Base-by-base conservation (phyloP, 176 grass and related monocot species). In the Paspalum vaginatum region DNA sequence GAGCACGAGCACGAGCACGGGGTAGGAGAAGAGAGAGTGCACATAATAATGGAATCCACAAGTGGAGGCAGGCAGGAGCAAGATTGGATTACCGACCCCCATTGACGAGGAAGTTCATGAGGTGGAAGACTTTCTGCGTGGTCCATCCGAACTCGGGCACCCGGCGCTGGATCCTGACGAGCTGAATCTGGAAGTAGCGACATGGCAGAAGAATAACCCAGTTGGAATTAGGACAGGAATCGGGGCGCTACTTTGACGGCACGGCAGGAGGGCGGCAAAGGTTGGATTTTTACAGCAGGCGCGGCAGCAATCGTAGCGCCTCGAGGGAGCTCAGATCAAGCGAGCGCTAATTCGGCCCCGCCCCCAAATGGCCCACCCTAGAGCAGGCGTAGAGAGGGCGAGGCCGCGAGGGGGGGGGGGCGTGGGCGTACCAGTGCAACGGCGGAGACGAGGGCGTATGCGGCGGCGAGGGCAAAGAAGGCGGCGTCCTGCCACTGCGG, bases 41-140 rank as follows among this genome's bases (percentile, higher is more conserved):
- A 32, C 32, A 3, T 32, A 10, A 43, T 0, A 7, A 42, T 66
- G 15, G 8, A 42, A 68, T 68, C 38, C 6, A 38, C 8, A 17
- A 9, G 18, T 18, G 9, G n/a, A 24, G n/a, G 16, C 9, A 2
- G 2, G 26, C 5, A 6, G 12, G 0, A 20, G 1, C 14, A 68
- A 15, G 60, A 16, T 12, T 32, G 32, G 70, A 7, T 56, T 50
- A 13, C 24, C 88, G 87, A 98, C 95, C 92, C 45, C 92, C 96
- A 82, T 99, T 95, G 69, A 95, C 90, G 49, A 99, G 68, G 81
- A 95, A 99, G 91, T 99, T 99, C 92, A 95, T 99, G 72, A 99
- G 87, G 91, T 99, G 96, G 85, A 99, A 99, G 42, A 99, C 88
- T 76, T 99, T 99, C 82, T 99, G 92, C 47, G 93, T 99, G 43